Percentiles rank a stretch among this genome's conserved stretches.
These are phyloP conservation scores for Hymenochaete sp. DNA, from an alignment of 1,284 basidiomycete species.

Conservation along the genomic window DNA sequence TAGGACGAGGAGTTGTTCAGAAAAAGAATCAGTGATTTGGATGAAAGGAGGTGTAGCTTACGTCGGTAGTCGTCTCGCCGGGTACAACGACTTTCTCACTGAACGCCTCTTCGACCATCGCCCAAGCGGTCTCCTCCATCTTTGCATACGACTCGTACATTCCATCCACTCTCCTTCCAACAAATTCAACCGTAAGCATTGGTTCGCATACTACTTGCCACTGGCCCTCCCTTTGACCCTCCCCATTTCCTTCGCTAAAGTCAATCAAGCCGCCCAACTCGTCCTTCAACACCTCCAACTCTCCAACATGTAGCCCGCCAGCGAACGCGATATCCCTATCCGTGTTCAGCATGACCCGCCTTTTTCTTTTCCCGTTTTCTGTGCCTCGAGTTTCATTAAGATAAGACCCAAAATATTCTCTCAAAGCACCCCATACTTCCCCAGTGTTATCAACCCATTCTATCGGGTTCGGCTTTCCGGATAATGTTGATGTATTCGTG, in stretches of 20 bases:
- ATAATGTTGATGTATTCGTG: conserved; percentile 29
- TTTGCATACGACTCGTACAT: no score
- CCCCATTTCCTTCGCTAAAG: no score
- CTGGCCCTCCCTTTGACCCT: conserved; percentile 36
- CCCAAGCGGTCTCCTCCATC: conserved; percentile 45
- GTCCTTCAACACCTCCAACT: conserved; percentile 31
- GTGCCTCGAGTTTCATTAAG: no score
- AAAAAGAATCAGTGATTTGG: background rate
- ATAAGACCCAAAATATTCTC: conserved; percentile 28
- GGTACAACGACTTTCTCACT: conserved; percentile 34
- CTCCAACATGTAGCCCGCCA: conserved; percentile 44
- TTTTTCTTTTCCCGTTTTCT: no score
- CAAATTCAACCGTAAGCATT: conserved; percentile 42
- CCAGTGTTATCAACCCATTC: conserved; percentile 45
- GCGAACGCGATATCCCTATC: conserved; percentile 41
- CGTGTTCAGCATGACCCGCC: conserved; percentile 38
- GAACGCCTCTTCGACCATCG: conserved; percentile 45
- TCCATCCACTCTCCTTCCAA: no score
- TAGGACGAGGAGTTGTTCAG: background rate
- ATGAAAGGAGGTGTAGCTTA: conserved; percentile 19
- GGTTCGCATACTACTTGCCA: conserved; percentile 32
- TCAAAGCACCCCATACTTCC: conserved; percentile 38
- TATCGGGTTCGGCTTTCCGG: conserved; percentile 35
- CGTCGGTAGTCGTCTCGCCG: conserved; percentile 38
- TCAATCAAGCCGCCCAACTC: conserved; percentile 33